A percentile compares a stretch with the other conserved stretches of the same genome.
Conservation (phyloP, 306 rosid species). For the Chamaecrista fasciculata region DNA sequence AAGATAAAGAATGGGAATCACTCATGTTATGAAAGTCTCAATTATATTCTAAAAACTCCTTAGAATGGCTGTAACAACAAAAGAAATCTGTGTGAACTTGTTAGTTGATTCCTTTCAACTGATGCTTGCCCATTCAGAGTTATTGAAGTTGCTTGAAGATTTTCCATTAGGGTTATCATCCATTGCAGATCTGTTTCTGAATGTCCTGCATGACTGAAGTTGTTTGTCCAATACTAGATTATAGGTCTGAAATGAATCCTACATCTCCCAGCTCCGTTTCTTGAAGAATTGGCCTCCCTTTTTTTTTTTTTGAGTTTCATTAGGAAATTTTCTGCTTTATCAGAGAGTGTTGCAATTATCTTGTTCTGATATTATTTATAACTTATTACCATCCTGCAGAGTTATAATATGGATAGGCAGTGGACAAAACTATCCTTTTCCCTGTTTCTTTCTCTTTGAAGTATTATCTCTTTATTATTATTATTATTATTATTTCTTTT, state of each 20-base stretch:
- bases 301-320: background rate
- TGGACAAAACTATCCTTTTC: background rate
- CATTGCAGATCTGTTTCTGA: background rate
- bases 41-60: background rate
- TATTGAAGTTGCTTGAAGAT: background rate
- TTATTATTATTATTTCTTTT: too few species aligned
- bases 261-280: background rate
- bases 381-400: background rate
- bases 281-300: background rate
- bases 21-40: background rate
- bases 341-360: background rate
- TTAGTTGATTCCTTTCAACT: background rate
- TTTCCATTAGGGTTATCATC: background rate
- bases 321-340: background rate
- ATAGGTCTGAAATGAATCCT: background rate
- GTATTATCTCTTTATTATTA: too few species aligned
- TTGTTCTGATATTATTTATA: background rate
- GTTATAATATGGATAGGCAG: conserved; percentile 1
- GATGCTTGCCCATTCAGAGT: background rate
- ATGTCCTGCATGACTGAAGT: background rate
- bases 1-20: background rate
- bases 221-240: background rate
- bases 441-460: background rate
- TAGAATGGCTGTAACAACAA: background rate
- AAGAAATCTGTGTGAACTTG: background rate